Conservation (phyloP, 768 basidiomycete species). For the Kwoniella dendrophila region DNA sequence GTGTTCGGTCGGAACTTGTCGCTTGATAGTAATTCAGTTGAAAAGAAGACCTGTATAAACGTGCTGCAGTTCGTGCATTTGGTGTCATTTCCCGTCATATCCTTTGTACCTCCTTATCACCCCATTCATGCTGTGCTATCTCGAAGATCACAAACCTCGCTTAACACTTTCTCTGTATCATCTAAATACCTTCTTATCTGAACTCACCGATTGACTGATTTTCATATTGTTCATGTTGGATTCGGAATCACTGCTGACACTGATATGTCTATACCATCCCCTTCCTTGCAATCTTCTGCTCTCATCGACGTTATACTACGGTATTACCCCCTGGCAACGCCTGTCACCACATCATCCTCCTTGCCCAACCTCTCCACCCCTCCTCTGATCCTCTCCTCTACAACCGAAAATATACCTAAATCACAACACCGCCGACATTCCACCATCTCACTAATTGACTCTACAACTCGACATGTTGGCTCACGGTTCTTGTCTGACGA, state of each 20-base stretch:
- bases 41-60: too few relatives aligned
- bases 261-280: background rate
- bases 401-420: too few relatives aligned
- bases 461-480: too few relatives aligned
- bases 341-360: slow-evolving; percentile 5
- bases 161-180: too few relatives aligned
- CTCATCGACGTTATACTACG: slow-evolving; percentile 31
- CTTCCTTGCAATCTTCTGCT: slow-evolving; percentile 13
- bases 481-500: too few relatives aligned
- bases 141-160: background rate
- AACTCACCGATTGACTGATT: too few relatives aligned
- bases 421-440: too few relatives aligned
- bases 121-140: background rate
- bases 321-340: slow-evolving; percentile 26
- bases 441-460: too few relatives aligned
- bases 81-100: background rate
- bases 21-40: too few relatives aligned
- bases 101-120: background rate
- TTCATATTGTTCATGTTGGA: background rate
- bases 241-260: background rate
- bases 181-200: too few relatives aligned
- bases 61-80: too few relatives aligned
- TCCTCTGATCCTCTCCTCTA: background rate
- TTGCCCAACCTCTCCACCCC: slow-evolving; percentile 3
- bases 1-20: background rate